These are phyloP conservation scores for Aegilops umbellulata DNA, from an alignment of 176 grass and related monocot genomes.

Conservation along the genomic window DNA sequence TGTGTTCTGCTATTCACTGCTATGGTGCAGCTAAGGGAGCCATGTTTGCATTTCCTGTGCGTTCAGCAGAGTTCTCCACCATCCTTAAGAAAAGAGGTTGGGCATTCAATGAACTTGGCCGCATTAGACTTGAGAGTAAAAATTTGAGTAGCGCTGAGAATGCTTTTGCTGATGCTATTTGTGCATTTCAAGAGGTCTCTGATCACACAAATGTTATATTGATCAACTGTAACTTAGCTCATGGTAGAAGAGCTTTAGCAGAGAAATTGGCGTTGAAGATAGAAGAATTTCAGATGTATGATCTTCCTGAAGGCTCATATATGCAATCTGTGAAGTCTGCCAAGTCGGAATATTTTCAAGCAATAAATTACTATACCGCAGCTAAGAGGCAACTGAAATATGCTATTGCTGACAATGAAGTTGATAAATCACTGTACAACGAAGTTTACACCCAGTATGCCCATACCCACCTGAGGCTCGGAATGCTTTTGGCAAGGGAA, in stretches of 20 bases:
- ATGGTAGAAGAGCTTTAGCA: slow-evolving; percentile 96
- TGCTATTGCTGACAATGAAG: slow-evolving; percentile 46
- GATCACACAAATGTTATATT: slow-evolving; percentile 94
- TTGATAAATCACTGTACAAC: slow-evolving; percentile 49
- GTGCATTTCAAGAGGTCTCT: slow-evolving; percentile 84
- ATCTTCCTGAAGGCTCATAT: slow-evolving; percentile 65
- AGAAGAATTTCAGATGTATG: slow-evolving; percentile 72
- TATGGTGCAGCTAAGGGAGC: slow-evolving; percentile 60
- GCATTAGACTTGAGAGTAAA: slow-evolving; percentile 72
- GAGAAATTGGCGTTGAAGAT: slow-evolving; percentile 79
- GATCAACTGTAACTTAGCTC: slow-evolving; percentile 95
- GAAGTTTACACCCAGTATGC: slow-evolving; percentile 95
- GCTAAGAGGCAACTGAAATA: slow-evolving; percentile 64
- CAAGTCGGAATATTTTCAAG: slow-evolving; percentile 86
- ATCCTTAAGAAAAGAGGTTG: slow-evolving; percentile 93
- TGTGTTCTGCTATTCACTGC: slow-evolving; percentile 72
- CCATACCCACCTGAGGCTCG: slow-evolving; percentile 88
- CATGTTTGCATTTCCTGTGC: slow-evolving; percentile 34
- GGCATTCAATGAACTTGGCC: slow-evolving; percentile 92
- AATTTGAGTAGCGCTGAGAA: slow-evolving; percentile 62
- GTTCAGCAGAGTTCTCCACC: slow-evolving; percentile 40
- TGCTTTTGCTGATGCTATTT: slow-evolving; percentile 81
- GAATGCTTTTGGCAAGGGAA: slow-evolving; percentile 97
- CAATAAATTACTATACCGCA: slow-evolving; percentile 84
- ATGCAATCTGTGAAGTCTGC: slow-evolving; percentile 68